Percentiles rank a stretch among this genome's conserved stretches.
Evolutionary conservation across 2,329 filamentous ascomycete genomes (phyloP).

Genomic region (Aspergillus proliferans): DNA sequence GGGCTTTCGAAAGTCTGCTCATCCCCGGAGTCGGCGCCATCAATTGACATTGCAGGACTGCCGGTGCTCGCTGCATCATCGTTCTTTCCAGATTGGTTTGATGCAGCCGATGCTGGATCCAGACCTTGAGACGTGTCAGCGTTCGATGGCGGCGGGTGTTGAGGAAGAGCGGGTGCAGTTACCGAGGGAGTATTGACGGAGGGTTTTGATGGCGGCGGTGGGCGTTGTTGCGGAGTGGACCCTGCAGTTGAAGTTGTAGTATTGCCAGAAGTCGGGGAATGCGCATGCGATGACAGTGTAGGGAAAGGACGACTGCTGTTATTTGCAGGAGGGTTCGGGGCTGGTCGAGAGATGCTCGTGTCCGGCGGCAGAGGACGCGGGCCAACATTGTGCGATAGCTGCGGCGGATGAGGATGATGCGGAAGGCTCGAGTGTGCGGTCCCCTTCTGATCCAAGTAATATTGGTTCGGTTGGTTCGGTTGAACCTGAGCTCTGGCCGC

Average conservation of each 20-base stretch:
- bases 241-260: not conserved
- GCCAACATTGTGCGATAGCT: slow-evolving; percentile 7
- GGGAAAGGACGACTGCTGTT: not conserved
- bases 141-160: too few species aligned
- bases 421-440: not conserved
- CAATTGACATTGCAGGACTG: too few species aligned
- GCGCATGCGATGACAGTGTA: not conserved
- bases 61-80: too few species aligned
- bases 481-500: not conserved
- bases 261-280: not conserved
- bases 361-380: slow-evolving; percentile 20
- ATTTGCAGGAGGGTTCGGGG: not conserved
- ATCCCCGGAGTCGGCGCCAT: too few species aligned
- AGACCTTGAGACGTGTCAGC: too few species aligned
- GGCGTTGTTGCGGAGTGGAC: not conserved
- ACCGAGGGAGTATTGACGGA: too few species aligned
- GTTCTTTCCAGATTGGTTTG: too few species aligned
- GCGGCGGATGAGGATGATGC: slow-evolving; percentile 1
- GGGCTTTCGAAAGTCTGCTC: too few species aligned
- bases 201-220: too few species aligned
- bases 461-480: not conserved
- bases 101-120: too few species aligned
- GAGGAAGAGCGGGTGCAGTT: too few species aligned
- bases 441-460: not conserved
- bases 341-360: slow-evolving; percentile 6